These are phyloP conservation scores for Lactarius hatsudake DNA, from an alignment of 768 basidiomycete species.

Conservation along the genomic window DNA sequence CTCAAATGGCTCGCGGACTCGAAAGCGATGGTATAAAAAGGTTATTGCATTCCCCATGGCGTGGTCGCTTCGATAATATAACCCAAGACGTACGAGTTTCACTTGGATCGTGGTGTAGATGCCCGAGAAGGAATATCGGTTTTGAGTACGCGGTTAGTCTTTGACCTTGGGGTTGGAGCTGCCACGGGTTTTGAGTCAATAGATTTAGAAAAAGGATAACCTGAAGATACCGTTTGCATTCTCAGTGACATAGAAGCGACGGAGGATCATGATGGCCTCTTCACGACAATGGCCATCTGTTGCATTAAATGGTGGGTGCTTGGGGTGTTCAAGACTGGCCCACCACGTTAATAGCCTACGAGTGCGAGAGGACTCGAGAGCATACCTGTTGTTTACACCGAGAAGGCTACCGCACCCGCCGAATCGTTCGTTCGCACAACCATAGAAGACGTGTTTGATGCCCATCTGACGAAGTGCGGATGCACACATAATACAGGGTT, in stretches of 20 bases:
- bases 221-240: conserved; percentile 75
- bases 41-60: not conserved
- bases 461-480: conserved; percentile 93
- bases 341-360: conserved; percentile 1
- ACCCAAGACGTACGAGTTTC: not conserved
- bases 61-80: not conserved
- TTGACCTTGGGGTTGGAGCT: conserved; percentile 92
- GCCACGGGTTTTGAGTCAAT: conserved; percentile 18
- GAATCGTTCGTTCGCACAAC: conserved; percentile 93
- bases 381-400: conserved; percentile 75
- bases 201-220: not conserved
- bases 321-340: conserved; percentile 60
- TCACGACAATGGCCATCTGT: conserved; percentile 49
- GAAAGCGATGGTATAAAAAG: conserved; percentile 2
- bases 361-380: conserved; percentile 16
- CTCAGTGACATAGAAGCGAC: conserved; percentile 77
- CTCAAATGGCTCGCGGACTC: conserved; percentile 32
- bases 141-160: conserved; percentile 80
- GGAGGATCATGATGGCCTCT: conserved; percentile 58
- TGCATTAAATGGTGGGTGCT: conserved; percentile 71
- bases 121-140: conserved; percentile 55
- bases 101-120: conserved; percentile 21
- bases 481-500: conserved; percentile 99
- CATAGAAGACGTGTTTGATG: conserved; percentile 86
- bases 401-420: conserved; percentile 96